Evolutionary conservation across 352 stramenopile genomes (phyloP), one percentile per base, ranked within the genome.

Genomic region (Phytopythium delawarense): DNA sequence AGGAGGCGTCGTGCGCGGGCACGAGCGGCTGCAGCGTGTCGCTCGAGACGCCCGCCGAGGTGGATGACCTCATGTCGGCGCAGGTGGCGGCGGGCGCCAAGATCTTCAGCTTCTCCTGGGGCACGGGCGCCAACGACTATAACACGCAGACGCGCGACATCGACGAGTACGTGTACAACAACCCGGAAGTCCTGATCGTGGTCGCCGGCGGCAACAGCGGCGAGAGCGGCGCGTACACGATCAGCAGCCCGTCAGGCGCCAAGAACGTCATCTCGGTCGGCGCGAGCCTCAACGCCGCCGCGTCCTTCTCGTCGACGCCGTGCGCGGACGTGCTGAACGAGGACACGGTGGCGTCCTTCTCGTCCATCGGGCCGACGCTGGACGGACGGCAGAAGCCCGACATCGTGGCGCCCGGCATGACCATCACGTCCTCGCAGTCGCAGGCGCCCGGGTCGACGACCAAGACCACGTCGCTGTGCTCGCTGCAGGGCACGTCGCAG

Each of bases 171-270:
- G 80, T 92, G 59, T 95, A 92, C 62, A 64, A 87, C 53, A 93
- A 97, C 66, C 88, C 88, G 0, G 84, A 96, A 4, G 74, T 90
- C 16, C 63, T 97, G 12, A 71, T 97, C 32, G 72, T 97, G 45
- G 84, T 96, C n/a, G 91, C 91, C 1, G 91, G 88, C 11, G 90
- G 91, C 57, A 97, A 97, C 70, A 91, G 85, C 42, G 91, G 91
- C 20, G 88, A 96, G 53, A 68, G 81, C 11, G 76, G 77, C 7
- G 66, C 79, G 13, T 68, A 78, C 20, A 91, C 82, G 12, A 94
- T 94, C 61, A 89, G 80, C 28, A 92, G 82, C 20, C 84, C 84
- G 4, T 91, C 84, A 1, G 84, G 84, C 1, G 84, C 84, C 48
- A 94, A 94, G 71, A 94, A 94, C 42, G 84, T 92, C 7, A 89